Base-by-base conservation (phyloP, 441 rosid genomes). In the Erodium trifolium region DNA sequence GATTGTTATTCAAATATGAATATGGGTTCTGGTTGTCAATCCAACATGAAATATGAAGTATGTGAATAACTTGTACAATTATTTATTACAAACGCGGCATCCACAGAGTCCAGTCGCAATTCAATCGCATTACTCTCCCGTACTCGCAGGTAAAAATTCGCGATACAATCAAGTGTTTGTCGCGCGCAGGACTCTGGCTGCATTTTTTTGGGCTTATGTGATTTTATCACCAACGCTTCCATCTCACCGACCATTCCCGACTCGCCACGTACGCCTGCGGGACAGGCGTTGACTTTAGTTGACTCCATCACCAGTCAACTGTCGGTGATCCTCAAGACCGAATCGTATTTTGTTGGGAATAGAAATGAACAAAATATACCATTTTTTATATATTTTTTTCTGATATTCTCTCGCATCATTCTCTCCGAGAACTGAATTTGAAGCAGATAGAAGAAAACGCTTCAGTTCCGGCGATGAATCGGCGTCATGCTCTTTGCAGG, bases 291-390 rank as follows among this genome's bases (percentile, higher is more conserved):
- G 47, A 41, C 47, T 41, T 0, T 0, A 41, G 47, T 41, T 41
- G 11, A 41, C 12, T 41, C 47, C 47, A 41, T 41, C 12, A 41
- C 47, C 47, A 27, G 71, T 75, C 70, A 43, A 45, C 29, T 63
- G n/a, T n/a, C 17, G n/a, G 71, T 67, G 4, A 55, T 16, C 62
- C 53, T 43, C 13, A 47, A 35, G 63, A 27, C 23, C 1, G 37
- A 55, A 71, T 70, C 75, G 68, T 74, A 9, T 41, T 41, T 2
- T 41, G 74, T 75, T 69, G 78, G 82, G 74, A 80, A 76, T 77
- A 71, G 83, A 70, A 84, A 84, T 83, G 79, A 66, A 78, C 55
- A 49, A 49, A 49, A 13, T 11, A 49, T 2, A 49, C 7, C 2
- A n/a, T 35, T 35, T 35, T 35, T 37, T 31, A 37, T 34, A 5